A percentile compares a stretch with the other conserved stretches of the same genome.
These are phyloP conservation scores for Rutstroemia sp. DNA, from an alignment of 2,329 filamentous ascomycete species.

Conservation along the genomic window DNA sequence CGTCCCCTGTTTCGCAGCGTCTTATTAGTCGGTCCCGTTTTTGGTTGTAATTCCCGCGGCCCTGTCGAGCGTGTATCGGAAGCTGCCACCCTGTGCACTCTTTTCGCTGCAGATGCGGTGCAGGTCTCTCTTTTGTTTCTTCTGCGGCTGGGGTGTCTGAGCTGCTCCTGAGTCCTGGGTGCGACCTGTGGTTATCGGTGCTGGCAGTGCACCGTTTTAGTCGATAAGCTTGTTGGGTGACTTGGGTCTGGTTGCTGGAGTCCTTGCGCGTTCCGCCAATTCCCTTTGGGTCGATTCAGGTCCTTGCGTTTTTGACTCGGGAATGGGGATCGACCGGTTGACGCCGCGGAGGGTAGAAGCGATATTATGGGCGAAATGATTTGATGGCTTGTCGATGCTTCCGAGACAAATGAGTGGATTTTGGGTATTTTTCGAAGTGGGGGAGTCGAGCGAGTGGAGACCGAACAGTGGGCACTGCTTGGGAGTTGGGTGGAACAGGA, in stretches of 20 bases:
- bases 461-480: background rate
- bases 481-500: too few species aligned
- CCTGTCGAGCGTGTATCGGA: background rate
- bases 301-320: constrained; percentile 1
- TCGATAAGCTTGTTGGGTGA: constrained; percentile 1
- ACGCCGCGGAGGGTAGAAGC: background rate
- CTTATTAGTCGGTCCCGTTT: background rate
- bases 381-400: too few species aligned
- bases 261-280: background rate
- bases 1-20: background rate
- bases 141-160: background rate
- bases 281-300: background rate
- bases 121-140: background rate
- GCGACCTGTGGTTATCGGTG: background rate
- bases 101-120: background rate
- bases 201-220: background rate
- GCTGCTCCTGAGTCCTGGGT: background rate
- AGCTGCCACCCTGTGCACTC: too few species aligned
- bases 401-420: background rate
- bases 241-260: background rate
- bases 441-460: too few species aligned
- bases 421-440: background rate
- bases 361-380: too few species aligned
- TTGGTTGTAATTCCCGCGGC: constrained; percentile 1
- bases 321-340: constrained; percentile 3